Base-by-base conservation (phyloP, 2,329 filamentous ascomycete species). In the Microsporum audouinii region DNA sequence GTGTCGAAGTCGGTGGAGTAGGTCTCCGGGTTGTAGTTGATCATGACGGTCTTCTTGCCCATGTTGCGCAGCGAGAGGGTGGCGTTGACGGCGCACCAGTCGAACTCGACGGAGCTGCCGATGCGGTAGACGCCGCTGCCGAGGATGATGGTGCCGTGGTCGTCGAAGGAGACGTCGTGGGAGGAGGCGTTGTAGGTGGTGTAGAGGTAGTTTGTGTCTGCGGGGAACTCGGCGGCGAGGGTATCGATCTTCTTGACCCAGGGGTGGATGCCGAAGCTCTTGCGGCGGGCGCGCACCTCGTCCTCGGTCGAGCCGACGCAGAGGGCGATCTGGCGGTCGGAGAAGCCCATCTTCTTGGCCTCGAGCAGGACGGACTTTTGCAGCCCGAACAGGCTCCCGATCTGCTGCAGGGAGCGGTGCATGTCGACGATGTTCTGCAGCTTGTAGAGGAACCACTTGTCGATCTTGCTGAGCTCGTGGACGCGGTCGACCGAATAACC, bases 231-330 rank as follows among this genome's bases (percentile, higher is more conserved):
- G 47, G 94, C 94, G 68, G 94, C 94, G 63, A 99, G 82, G 23
- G 94, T 99, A 71, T 99, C 94, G 69, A 99, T 97, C 81, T 87
- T 95, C 86, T 97, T 99, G 62, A 99, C 94, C 83, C 89, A 99
- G 5, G 94, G 94, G 64, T 82, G 87, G 75, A 99, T 92, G 63
- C 88, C 89, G 73, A 96, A 94, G 74, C 85, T 83, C 78, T 88
- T 86, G 72, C 94, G 85, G 71, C 85, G 83, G 63, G 89, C 88
- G 65, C 94, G 89, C 62, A 97, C 91, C 70, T 94, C 85, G 68
- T 95, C 88, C 77, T 99, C 94, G 41, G 87, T 88, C 73, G 87
- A 87, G 69, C 88, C 88, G 68, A 96, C 88, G 36, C 90, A 88
- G 64, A 84, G 81, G 59, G 91, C 89, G 69, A 99, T 97, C 78